Evolutionary conservation across 139 green algal species (phyloP).

Genomic region (Picocystis salinarum): DNA sequence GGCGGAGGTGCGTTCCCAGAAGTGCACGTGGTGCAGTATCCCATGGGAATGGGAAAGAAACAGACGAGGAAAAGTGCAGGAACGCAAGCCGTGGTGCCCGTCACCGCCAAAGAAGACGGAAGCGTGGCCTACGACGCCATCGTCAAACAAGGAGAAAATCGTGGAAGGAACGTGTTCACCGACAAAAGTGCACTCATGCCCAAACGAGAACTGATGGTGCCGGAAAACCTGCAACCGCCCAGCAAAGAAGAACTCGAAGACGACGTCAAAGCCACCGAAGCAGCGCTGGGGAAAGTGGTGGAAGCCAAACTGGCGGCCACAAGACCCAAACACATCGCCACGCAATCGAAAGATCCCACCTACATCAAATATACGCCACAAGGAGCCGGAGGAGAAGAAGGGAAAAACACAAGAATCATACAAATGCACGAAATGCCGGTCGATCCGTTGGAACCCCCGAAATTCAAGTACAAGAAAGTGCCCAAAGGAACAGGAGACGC

Average conservation of each 20-base stretch:
- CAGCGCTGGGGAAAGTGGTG: constrained; percentile 47
- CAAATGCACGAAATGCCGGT: constrained; percentile 90
- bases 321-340: constrained; percentile 56
- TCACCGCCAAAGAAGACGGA: no score
- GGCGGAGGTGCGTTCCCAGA: constrained; percentile 80
- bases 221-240: neutral
- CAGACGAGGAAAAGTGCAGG: constrained; percentile 25
- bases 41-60: constrained; percentile 65
- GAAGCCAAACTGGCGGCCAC: constrained; percentile 46
- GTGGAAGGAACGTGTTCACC: constrained; percentile 41
- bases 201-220: constrained; percentile 49
- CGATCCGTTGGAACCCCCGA: constrained; percentile 91
- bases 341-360: constrained; percentile 40
- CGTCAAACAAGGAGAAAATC: constrained; percentile 53
- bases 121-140: constrained; percentile 72
- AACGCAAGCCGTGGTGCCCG: no score
- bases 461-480: constrained; percentile 80
- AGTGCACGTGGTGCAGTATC: constrained; percentile 78
- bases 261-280: constrained; percentile 39
- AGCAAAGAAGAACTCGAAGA: constrained; percentile 10
- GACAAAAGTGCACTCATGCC: constrained; percentile 64
- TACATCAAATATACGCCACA: constrained; percentile 95
- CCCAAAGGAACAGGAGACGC: constrained; percentile 60
- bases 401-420: constrained; percentile 64
- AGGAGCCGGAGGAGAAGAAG: constrained; percentile 13